Evolutionary conservation across 495 filamentous ascomycete species (phyloP).

Genomic region (Tetracladium setigerum): DNA sequence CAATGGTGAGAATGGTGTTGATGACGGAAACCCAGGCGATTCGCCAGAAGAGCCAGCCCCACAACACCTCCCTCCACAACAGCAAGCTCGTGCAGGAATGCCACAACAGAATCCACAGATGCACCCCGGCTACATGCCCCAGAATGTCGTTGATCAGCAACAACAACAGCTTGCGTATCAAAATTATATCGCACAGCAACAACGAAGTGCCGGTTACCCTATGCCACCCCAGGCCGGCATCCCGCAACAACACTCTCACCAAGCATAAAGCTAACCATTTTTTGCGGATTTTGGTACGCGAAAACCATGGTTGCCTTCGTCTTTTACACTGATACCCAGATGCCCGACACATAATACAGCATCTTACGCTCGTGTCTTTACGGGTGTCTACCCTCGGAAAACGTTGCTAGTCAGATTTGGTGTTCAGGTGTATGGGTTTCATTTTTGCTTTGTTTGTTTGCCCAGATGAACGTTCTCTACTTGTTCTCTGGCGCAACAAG

Average conservation of each 20-base stretch:
- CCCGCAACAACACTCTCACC: slow-evolving; percentile 46
- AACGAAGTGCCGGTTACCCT: slow-evolving; percentile 38
- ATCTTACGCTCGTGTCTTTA: slow-evolving; percentile 16
- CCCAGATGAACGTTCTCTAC: slow-evolving; percentile 4
- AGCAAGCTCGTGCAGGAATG: slow-evolving; percentile 38
- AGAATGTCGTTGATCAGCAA: slow-evolving; percentile 33
- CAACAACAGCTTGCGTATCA: slow-evolving; percentile 54
- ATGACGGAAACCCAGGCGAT: slow-evolving; percentile 54
- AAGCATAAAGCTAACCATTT: slow-evolving; percentile 31
- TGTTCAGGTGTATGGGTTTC: slow-evolving; percentile 22
- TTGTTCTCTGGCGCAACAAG: no score
- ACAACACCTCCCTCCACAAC: slow-evolving; percentile 50
- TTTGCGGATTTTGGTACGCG: slow-evolving; percentile 13
- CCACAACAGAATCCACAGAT: slow-evolving; percentile 41
- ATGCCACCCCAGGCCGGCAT: slow-evolving; percentile 46
- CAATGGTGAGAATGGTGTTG: slow-evolving; percentile 83
- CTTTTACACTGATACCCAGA: slow-evolving; percentile 25
- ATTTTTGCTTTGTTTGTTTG: slow-evolving; percentile 13
- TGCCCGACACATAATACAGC: slow-evolving; percentile 23
- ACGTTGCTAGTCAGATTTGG: slow-evolving; percentile 13
- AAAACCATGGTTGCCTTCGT: slow-evolving; percentile 13
- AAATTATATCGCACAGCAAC: slow-evolving; percentile 47
- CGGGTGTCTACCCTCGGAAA: slow-evolving; percentile 17
- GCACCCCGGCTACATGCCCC: slow-evolving; percentile 39
- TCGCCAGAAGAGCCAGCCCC: slow-evolving; percentile 56